Base-by-base conservation (phyloP, 352 stramenopile species). In the Pythium scleroteichum region DNA sequence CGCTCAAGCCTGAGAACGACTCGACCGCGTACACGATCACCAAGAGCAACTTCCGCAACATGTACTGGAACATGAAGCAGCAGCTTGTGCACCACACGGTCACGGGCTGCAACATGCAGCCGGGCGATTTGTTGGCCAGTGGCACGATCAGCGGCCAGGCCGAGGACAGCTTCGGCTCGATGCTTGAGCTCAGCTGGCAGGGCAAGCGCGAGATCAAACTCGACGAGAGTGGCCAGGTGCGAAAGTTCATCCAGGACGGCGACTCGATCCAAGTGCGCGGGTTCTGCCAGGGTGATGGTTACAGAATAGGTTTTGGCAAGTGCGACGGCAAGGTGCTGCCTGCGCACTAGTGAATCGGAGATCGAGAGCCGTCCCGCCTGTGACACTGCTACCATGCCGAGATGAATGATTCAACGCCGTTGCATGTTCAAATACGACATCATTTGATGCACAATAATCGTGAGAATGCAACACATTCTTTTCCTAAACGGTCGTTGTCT, bases 31-130 rank as follows among this genome's bases (percentile, higher is more conserved):
- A 89, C 64, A 62, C 71, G 49, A 83, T 99, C 71, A 97, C 85
- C 45, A 84, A 78, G 44, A 98, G 91, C 71, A 99, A 98, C 86
- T 96, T 98, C 59, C 83, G 76, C 53, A 90, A 98, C 80, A 88
- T 99, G 78, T 98, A 99, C 78, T 99, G 96, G 96, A 99, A 96
- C 68, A 96, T 96, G 61, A 96, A 97, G 72, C 96, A 99, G 77
- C 91, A 98, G 75, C 76, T 99, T 54, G 94, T 97, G 46, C 97
- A 99, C 76, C 97, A 99, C 82, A 97, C 93, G 17, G 87, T 98
- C 24, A 98, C 95, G 32, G 97, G 97, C n/a, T 99, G 95, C 80
- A 94, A 97, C 60, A 98, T 99, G 91, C 85, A 92, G 54, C 79
- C 95, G 22, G 96, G 96, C 20, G 96, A 99, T 69, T 71, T 99